Conservation (phyloP, 352 stramenopile species). For the Phytophthora megakarya region DNA sequence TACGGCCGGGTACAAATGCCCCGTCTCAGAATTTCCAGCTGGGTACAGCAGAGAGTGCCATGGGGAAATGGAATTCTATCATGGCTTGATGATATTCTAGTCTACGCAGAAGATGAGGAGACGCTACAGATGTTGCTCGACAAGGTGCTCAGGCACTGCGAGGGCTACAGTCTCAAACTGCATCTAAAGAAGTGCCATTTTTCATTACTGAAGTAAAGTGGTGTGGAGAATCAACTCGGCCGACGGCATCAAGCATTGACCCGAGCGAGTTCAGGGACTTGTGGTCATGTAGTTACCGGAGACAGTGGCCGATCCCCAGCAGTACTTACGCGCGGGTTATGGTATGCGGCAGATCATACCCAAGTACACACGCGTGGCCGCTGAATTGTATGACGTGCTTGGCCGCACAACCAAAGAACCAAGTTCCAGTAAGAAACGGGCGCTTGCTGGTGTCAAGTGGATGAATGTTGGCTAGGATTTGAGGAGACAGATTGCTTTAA, state of each 20-base stretch:
- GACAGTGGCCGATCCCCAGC: constrained; percentile 36
- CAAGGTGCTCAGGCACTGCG: constrained; percentile 17
- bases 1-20: too few relatives aligned
- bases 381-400: neutral
- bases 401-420: constrained; percentile 6
- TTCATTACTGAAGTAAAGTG: constrained; percentile 26
- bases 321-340: constrained; percentile 39
- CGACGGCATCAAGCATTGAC: constrained; percentile 16
- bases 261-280: constrained; percentile 29
- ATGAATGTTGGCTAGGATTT: constrained; percentile 10
- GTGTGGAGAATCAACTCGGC: constrained; percentile 34
- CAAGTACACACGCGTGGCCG: constrained; percentile 19
- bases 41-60: too few relatives aligned
- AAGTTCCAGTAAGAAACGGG: neutral
- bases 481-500: constrained; percentile 4
- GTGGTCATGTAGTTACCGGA: constrained; percentile 17
- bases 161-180: constrained; percentile 36
- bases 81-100: constrained; percentile 12
- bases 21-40: too few relatives aligned
- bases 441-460: neutral
- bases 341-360: constrained; percentile 42
- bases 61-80: neutral
- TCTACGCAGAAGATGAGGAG: neutral
- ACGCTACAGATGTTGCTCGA: constrained; percentile 24
- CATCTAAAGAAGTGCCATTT: constrained; percentile 37